Base-by-base conservation (phyloP, 495 filamentous ascomycete genomes). In the Penicillium steckii region DNA sequence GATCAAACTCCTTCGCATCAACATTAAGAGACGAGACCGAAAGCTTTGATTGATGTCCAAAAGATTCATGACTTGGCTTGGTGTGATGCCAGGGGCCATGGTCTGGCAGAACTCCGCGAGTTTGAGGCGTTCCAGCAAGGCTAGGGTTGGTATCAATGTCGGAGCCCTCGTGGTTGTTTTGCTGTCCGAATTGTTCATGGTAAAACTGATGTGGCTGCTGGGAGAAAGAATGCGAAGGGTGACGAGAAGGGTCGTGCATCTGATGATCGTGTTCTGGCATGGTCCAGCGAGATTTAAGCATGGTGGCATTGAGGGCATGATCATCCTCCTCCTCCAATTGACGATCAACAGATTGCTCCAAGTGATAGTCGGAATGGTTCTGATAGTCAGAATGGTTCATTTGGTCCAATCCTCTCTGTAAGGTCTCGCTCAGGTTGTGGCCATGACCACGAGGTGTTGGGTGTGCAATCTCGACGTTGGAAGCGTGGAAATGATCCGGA, bases 1-100 rank as follows among this genome's bases (percentile, higher is more conserved):
- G 89, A 50, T 94, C 89, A 67, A 97, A 97, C 59, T 92, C 90
- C 44, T 88, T 86, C 0, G 94, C 93, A 48, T 83, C 85, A 32
- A 91, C 89, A 55, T 98, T 97, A 41, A 96, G 74, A 50, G 84
- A 89, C 0, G 90, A 91, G 17, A 81, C 73, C 2, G 87, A 91
- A 23, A 83, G 70, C 63, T 85, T 86, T 50, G 85, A 82, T 30
- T 70, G 75, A 61, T 88, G 86, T 6, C 67, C 70, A 49, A 62
- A 75, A n/a, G 72, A 77, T 25, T 65, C 65, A 26, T 53, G 49
- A 50, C 74, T 77, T 10, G 67, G 61, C 49, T 71, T 69, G 8
- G 69, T 22, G 38, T 71, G 64, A 48, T 77, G 74, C 74, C 74
- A 77, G 1, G 66, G 59, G 8, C 59, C 60, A 44, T 74, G 67